phyloP scores from a whole-genome alignment of 139 green algal species.

The Edaphochlamys debaryana region DNA sequence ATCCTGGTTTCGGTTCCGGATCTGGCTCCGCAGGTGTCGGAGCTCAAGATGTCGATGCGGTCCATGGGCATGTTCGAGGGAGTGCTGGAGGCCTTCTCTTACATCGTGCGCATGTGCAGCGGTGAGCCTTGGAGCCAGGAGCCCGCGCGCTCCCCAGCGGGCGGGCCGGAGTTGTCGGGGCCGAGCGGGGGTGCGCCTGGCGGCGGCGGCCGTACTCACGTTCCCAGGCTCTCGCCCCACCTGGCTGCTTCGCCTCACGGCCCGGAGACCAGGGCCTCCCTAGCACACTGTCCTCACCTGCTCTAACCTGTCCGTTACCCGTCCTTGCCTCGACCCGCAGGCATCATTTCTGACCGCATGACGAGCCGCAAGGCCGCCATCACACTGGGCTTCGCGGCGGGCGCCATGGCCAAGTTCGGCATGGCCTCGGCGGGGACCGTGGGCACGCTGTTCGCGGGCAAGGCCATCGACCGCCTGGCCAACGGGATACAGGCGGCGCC shows the following conservation, averaged over 20 bases:
- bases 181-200: too few species aligned
- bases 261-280: too few species aligned
- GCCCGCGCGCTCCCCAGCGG: neutral
- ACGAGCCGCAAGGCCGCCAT: constrained; percentile 67
- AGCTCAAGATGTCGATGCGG: constrained; percentile 71
- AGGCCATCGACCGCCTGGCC: constrained; percentile 68
- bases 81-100: constrained; percentile 70
- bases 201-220: too few species aligned
- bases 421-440: constrained; percentile 53
- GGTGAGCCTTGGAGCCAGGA: constrained; percentile 14
- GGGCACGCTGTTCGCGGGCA: constrained; percentile 60
- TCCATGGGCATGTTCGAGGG: constrained; percentile 76
- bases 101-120: constrained; percentile 73
- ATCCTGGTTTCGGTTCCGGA: neutral
- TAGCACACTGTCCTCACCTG: neutral
- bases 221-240: too few species aligned
- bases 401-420: constrained; percentile 68
- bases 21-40: constrained; percentile 37
- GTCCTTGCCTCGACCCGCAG: neutral
- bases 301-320: neutral
- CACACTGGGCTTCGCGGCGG: constrained; percentile 66
- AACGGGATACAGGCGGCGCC: constrained; percentile 73
- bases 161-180: too few species aligned
- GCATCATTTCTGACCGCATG: constrained; percentile 63
- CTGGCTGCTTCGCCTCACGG: neutral